Evolutionary conservation across 257 asterid species (phyloP).

Genomic region (Oldenlandia corymbosa): DNA sequence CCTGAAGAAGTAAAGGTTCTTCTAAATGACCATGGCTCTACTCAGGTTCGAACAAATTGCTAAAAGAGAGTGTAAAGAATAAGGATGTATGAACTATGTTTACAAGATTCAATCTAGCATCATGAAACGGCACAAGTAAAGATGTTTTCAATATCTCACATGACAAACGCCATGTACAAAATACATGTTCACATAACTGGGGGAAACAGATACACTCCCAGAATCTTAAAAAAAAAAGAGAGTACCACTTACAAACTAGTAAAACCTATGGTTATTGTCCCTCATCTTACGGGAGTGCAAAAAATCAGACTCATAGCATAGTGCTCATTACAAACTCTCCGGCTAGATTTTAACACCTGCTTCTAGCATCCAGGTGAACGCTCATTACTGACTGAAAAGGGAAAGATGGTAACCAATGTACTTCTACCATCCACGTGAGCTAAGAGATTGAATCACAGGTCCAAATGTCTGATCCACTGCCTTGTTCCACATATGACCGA

Average conservation of each 20-base stretch:
- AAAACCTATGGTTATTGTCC: background rate
- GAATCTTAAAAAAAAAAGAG: background rate
- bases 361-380: too few species aligned
- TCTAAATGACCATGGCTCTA: background rate
- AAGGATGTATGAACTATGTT: background rate
- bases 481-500: slow-evolving; percentile 46
- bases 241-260: background rate
- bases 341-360: too few species aligned
- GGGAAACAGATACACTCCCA: background rate
- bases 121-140: background rate
- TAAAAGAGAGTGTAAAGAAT: background rate
- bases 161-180: slow-evolving; percentile 2
- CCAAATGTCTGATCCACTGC: slow-evolving; percentile 42
- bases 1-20: background rate
- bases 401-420: background rate
- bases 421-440: slow-evolving; percentile 47
- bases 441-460: slow-evolving; percentile 35
- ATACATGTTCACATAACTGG: background rate
- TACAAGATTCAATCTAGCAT: background rate
- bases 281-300: background rate
- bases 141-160: background rate
- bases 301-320: background rate
- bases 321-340: too few species aligned
- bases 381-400: background rate
- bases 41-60: background rate